Percentiles rank a stretch among this genome's conserved stretches.
phyloP scores from a whole-genome alignment of 2,329 filamentous ascomycete species.

The Stagonosporopsis vannaccii region DNA sequence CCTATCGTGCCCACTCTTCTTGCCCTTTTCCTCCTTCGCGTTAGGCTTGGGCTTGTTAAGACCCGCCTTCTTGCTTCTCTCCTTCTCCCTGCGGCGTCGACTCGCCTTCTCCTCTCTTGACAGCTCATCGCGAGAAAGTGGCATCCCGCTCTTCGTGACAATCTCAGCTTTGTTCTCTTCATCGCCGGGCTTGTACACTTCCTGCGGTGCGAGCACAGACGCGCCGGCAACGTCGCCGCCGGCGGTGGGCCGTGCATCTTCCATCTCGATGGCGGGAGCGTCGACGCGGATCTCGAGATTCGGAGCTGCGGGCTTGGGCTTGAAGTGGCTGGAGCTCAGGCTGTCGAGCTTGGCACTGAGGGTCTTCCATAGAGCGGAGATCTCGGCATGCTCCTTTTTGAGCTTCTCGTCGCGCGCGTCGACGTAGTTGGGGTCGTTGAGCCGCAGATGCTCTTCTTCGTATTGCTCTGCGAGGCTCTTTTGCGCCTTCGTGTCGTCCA shows the following conservation, averaged over 20 bases:
- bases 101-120: conserved; percentile 83
- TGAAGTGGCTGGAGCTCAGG: conserved; percentile 93
- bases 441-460: conserved; percentile 87
- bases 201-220: conserved; percentile 88
- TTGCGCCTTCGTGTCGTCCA: conserved; percentile 87
- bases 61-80: conserved; percentile 76
- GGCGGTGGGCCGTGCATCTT: conserved; percentile 89
- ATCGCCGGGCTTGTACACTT: conserved; percentile 85
- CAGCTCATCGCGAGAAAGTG: conserved; percentile 85
- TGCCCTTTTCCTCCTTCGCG: conserved; percentile 42
- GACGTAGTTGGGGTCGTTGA: conserved; percentile 79
- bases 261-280: conserved; percentile 90
- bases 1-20: conserved; percentile 60
- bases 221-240: conserved; percentile 73
- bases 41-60: conserved; percentile 57
- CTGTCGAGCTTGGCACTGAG: conserved; percentile 83
- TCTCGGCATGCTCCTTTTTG: conserved; percentile 81
- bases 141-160: conserved; percentile 77
- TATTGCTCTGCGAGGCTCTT: conserved; percentile 92
- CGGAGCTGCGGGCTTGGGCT: conserved; percentile 83
- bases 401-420: conserved; percentile 84
- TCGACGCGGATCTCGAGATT: conserved; percentile 86
- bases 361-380: conserved; percentile 82
- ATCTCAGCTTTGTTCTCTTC: conserved; percentile 74
- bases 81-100: conserved; percentile 81